Evolutionary conservation across 2,329 filamentous ascomycete genomes (phyloP).

Genomic region (Stachybotrys elegans): DNA sequence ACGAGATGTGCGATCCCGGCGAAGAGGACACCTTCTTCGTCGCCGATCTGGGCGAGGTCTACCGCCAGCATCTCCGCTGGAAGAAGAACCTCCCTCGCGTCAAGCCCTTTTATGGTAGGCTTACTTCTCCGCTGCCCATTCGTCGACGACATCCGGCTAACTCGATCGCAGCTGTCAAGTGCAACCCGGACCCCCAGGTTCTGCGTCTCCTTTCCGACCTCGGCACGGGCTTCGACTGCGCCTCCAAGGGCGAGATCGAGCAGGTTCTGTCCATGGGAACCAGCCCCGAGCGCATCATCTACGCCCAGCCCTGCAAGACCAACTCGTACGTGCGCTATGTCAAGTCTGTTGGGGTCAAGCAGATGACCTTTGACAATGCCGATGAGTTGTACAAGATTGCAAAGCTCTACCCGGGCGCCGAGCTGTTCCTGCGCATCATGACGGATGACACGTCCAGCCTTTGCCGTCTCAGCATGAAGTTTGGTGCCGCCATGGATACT

Average conservation of each 20-base stretch:
- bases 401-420: slow-evolving; percentile 80
- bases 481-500: slow-evolving; percentile 83
- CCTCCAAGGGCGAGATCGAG: slow-evolving; percentile 96
- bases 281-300: slow-evolving; percentile 89
- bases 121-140: neutral
- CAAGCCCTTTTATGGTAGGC: slow-evolving; percentile 89
- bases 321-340: slow-evolving; percentile 96
- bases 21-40: slow-evolving; percentile 99
- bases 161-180: slow-evolving; percentile 74
- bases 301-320: slow-evolving; percentile 99
- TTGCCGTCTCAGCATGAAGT: slow-evolving; percentile 95
- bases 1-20: slow-evolving; percentile 81
- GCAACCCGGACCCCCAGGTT: slow-evolving; percentile 90
- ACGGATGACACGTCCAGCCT: slow-evolving; percentile 94
- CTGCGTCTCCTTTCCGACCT: slow-evolving; percentile 81
- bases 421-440: slow-evolving; percentile 89
- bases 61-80: slow-evolving; percentile 97
- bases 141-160: slow-evolving; percentile 1
- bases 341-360: slow-evolving; percentile 76
- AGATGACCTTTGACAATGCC: slow-evolving; percentile 99
- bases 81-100: slow-evolving; percentile 89
- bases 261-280: slow-evolving; percentile 79
- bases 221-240: slow-evolving; percentile 95
- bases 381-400: slow-evolving; percentile 99
- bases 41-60: slow-evolving; percentile 95